Evolutionary conservation across 306 rosid genomes (phyloP).

Genomic region (Acacia confusa): DNA sequence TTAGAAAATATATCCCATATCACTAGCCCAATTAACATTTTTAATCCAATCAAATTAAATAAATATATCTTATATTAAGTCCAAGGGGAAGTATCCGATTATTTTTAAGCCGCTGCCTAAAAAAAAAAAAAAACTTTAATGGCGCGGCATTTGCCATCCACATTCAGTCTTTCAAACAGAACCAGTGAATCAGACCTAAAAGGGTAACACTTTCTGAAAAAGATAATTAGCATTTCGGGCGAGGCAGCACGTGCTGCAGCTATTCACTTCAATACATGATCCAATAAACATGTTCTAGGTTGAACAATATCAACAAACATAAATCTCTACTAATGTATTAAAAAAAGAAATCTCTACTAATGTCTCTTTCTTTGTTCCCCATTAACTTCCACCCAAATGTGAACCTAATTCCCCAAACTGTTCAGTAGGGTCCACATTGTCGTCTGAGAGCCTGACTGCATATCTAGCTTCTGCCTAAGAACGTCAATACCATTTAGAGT

Average conservation of each 20-base stretch:
- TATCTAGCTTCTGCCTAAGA: conserved; percentile 87
- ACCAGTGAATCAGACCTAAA: not conserved
- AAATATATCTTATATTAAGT: too few species aligned
- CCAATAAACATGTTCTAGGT: conserved; percentile 35
- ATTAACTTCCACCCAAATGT: conserved; percentile 93
- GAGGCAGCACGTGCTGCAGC: conserved; percentile 25
- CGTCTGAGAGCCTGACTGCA: conserved; percentile 91
- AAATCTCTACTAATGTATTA: not conserved
- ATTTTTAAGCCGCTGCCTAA: too few species aligned
- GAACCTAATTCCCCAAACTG: conserved; percentile 98
- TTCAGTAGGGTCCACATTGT: conserved; percentile 90
- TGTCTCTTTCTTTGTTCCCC: not conserved
- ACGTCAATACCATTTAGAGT: too few species aligned
- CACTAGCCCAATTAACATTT: too few species aligned
- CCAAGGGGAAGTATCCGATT: too few species aligned
- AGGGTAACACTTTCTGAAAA: not conserved
- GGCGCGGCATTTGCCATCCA: not conserved
- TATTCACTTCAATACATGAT: conserved; percentile 28
- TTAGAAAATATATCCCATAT: too few species aligned
- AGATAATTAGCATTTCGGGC: conserved; percentile 29
- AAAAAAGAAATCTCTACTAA: not conserved
- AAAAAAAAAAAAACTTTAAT: not conserved
- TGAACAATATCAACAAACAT: not conserved
- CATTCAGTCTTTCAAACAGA: not conserved
- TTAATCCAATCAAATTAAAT: too few species aligned